Base-by-base conservation (phyloP, 495 filamentous ascomycete species). In the Penicillium samsonianum region DNA sequence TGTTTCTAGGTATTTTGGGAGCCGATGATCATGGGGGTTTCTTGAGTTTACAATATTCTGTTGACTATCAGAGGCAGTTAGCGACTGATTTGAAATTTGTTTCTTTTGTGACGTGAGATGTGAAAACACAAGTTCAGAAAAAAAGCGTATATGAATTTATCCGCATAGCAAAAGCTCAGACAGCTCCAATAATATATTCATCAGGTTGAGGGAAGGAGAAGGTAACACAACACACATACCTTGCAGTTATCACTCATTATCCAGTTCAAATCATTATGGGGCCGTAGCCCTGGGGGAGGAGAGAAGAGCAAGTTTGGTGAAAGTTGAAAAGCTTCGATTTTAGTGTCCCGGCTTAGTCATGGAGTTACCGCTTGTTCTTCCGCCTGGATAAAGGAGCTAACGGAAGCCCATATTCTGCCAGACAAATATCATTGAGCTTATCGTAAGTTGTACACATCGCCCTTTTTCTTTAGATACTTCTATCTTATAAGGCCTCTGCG, bases 181-280 rank as follows among this genome's bases (percentile, higher is more conserved):
- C 91, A 97, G 92, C 92, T 97, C 92, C 92, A 97, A 96, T 96
- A 95, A 68, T 71, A 68, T 65, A 67, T 61, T 88, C 85, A 88
- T 89, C 86, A 87, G 77, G 62, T 50, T 67, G 38, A 49, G 31
- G 41, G 31, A 50, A 38, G 37, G 49, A 47, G 45, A 46, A 38
- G 22, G 31, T 22, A 46, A 53, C 10, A 50, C 0, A 46, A 38
- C 50, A 54, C 28, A 61, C 75, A 57, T 74, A 79, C 76, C 76
- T 74, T 72, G 54, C 50, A 72, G 57, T 48, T 59, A 56, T 49
- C 58, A 64, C 55, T 65, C 72, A 77, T 78, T 60, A 62, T 67
- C 63, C 58, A 67, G 50, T 54, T 57, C 22, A 43, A 44, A 51
- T 23, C 50, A 46, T 48, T 61, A 26, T 57, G 68, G 72, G 73